These are phyloP conservation scores for Moniliophthora roreri DNA, from an alignment of 1,284 basidiomycete genomes.

Conservation along the genomic window DNA sequence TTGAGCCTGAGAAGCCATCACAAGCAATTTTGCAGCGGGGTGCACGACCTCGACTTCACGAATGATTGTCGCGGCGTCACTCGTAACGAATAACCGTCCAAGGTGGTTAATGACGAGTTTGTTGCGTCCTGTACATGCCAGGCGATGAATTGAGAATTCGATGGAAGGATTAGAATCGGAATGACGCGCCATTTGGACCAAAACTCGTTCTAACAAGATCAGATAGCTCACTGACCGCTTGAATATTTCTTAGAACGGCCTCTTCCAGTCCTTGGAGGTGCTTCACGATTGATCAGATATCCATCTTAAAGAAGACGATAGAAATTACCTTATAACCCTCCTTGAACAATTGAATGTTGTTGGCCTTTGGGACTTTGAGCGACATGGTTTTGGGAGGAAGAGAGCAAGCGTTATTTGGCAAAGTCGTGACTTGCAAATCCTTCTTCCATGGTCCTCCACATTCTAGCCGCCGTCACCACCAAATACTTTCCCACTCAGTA, in stretches of 20 bases:
- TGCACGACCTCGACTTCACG: conserved; percentile 98
- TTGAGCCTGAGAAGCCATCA: conserved; percentile 97
- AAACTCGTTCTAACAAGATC: conserved; percentile 96
- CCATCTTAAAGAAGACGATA: conserved; percentile 7
- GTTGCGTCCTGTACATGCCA: conserved; percentile 68
- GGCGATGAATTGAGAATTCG: conserved; percentile 8
- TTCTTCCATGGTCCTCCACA: not conserved
- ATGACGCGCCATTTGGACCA: conserved; percentile 85
- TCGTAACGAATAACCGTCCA: conserved; percentile 94
- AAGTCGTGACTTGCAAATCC: not conserved
- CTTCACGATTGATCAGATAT: conserved; percentile 35
- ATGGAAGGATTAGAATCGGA: conserved; percentile 3
- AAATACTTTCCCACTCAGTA: conserved; percentile 39
- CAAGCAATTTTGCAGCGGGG: conserved; percentile 95
- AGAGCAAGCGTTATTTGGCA: not conserved
- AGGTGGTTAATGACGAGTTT: conserved; percentile 97
- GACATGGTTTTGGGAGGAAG: conserved; percentile 58
- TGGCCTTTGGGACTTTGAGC: conserved; percentile 91
- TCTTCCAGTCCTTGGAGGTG: conserved; percentile 91
- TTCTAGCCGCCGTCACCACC: conserved; percentile 14
- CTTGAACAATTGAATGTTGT: conserved; percentile 91
- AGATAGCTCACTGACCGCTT: conserved; percentile 91
- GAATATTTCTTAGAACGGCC: conserved; percentile 92
- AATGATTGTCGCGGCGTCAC: conserved; percentile 98
- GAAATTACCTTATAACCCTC: conserved; percentile 82